Evolutionary conservation across 2,329 filamentous ascomycete genomes (phyloP), one percentile per base, ranked within the genome.

Genomic region (Sclerotinia minor): DNA sequence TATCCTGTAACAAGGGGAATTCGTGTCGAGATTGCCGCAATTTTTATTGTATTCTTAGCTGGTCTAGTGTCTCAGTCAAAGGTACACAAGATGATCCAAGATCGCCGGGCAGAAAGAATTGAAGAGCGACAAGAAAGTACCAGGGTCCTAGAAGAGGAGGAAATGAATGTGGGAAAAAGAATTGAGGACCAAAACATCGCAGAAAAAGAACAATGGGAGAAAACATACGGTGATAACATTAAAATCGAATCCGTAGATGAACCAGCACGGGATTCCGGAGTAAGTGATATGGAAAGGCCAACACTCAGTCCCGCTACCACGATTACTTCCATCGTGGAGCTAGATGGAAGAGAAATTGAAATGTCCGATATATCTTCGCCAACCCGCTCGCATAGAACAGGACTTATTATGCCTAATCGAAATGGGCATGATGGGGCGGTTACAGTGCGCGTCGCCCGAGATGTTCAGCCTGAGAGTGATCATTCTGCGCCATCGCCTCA

Each of bases 1-100:
- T 98, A 96, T 76, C 94, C 94, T 0, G 81, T 97, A 17, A 97
- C 92, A 0, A 90, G 89, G 73, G 92, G 92, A 2, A 95, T 97
- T 67, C 87, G 88, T 50, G 94, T 95, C 19, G 94, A 98, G 77
- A 86, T 92, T 41, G 93, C 92, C 0, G 85, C 87, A 1, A 90
- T 91, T 32, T 80, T 97, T 64, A 84, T 97, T 38, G 81, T 97
- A 26, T 89, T 86, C 68, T 77, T 92, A 13, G 81, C 91, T 24
- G 93, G 94, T 2, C 81, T 97, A 32, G 83, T 96, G 54, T 96
- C 92, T 0, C 94, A 98, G 77, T 82, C 95, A 73, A 92, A 89
- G 74, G 81, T 97, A 19, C 97, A 93, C 93, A 92, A 88, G 70
- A 82, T 96, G 9, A 86, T 97, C 69, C 87, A 88, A 73, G 84